Conservation (phyloP, 345 rosid species). For the Cochlearia excelsa region DNA sequence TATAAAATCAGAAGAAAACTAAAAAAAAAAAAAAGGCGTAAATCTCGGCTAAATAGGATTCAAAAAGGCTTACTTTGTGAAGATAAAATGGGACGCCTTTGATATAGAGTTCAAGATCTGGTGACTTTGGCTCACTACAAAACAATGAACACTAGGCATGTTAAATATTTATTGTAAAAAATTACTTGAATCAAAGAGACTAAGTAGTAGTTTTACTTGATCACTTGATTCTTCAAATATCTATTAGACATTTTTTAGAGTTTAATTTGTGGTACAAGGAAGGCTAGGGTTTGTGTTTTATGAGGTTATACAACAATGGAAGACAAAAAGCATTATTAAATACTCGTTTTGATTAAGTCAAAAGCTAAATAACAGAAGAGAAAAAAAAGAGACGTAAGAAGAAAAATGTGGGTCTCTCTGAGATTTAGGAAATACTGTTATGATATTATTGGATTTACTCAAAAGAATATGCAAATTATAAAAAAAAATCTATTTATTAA, state of each 20-base stretch:
- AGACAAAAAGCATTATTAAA: constrained; percentile 3
- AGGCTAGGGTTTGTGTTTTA: constrained; percentile 10
- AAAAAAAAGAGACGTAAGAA: constrained; percentile 31
- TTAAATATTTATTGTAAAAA: background rate
- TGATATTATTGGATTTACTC: constrained; percentile 22
- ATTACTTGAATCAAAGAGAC: constrained; percentile 1
- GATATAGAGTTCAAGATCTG: constrained; percentile 41
- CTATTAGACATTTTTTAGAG: constrained; percentile 21
- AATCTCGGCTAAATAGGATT: background rate
- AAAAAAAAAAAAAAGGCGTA: background rate
- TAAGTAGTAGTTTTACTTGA: constrained; percentile 17
- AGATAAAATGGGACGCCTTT: constrained; percentile 42
- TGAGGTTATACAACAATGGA: constrained; percentile 5
- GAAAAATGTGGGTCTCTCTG: constrained; percentile 17
- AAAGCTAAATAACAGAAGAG: background rate
- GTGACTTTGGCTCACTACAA: constrained; percentile 44
- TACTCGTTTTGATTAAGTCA: constrained; percentile 14
- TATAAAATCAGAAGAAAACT: constrained; percentile 9
- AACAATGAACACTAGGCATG: background rate
- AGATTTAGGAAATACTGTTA: constrained; percentile 28
- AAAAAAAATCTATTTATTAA: background rate
- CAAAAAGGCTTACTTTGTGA: constrained; percentile 43
- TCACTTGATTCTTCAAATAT: background rate
- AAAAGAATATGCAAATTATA: constrained; percentile 9
- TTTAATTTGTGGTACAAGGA: constrained; percentile 16